Evolutionary conservation across 176 grass and related monocot genomes (phyloP).

Genomic region (Tillandsia fasciculata): DNA sequence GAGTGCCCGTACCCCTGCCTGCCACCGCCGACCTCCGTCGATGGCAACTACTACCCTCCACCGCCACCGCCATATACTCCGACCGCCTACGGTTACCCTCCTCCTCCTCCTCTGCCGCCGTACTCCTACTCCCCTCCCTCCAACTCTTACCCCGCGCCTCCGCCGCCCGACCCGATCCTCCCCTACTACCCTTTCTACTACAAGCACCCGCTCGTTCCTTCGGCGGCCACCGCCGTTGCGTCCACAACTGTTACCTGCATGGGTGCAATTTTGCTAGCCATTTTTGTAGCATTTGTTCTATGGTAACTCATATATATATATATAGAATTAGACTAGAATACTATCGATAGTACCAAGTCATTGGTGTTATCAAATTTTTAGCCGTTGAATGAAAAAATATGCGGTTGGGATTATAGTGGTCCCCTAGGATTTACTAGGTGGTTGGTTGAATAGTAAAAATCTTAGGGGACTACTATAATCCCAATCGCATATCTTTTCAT

Average conservation of each 20-base stretch:
- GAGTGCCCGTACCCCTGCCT: slow-evolving; percentile 30
- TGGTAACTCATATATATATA: background rate
- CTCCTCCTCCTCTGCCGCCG: slow-evolving; percentile 1
- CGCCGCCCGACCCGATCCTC: slow-evolving; percentile 29
- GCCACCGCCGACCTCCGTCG: slow-evolving; percentile 7
- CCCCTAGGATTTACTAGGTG: no score
- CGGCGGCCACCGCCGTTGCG: slow-evolving; percentile 1
- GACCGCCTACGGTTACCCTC: slow-evolving; percentile 6
- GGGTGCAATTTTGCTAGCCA: background rate
- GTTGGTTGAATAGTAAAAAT: no score
- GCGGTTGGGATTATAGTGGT: no score
- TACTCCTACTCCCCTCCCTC: slow-evolving; percentile 12
- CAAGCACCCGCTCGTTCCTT: slow-evolving; percentile 10
- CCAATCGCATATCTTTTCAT: no score
- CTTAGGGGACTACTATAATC: no score
- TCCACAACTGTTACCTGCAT: background rate
- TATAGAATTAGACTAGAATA: no score
- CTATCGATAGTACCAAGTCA: no score
- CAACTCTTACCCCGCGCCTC: slow-evolving; percentile 11
- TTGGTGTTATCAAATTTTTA: no score
- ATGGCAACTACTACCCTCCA: slow-evolving; percentile 7
- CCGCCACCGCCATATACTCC: background rate
- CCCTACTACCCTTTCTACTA: slow-evolving; percentile 36
- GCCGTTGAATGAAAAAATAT: no score
- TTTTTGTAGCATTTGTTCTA: background rate